Evolutionary conservation across 1,284 basidiomycete genomes (phyloP).

Genomic region (Leccinum olivaceoglutinosum): DNA sequence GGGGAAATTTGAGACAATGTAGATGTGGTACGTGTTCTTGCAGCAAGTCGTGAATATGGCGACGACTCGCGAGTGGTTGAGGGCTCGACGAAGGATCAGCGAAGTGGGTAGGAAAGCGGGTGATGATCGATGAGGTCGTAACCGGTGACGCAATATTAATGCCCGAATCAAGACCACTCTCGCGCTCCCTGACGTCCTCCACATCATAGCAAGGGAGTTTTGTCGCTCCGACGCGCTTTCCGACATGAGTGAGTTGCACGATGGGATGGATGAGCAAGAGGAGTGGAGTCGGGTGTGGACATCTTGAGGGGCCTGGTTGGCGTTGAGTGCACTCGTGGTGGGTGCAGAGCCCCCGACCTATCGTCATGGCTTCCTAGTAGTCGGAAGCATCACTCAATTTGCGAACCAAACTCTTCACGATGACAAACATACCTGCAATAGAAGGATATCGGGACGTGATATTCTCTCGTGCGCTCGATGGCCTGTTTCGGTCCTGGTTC

Average conservation of each 20-base stretch:
- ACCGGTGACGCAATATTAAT: constrained; percentile 11
- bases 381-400: constrained; percentile 6
- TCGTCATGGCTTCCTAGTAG: constrained; percentile 3
- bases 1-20: constrained; percentile 81
- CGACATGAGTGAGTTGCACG: constrained; percentile 39
- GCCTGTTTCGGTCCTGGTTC: constrained; percentile 12
- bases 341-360: constrained; percentile 15
- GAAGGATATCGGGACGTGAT: constrained; percentile 7
- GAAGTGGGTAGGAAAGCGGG: constrained; percentile 75
- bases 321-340: constrained; percentile 5
- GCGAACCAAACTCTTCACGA: background rate
- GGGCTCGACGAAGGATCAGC: constrained; percentile 47
- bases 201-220: constrained; percentile 28
- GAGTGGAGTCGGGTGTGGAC: constrained; percentile 19
- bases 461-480: constrained; percentile 9
- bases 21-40: constrained; percentile 86
- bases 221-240: constrained; percentile 39
- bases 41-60: constrained; percentile 78
- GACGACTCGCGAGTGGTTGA: constrained; percentile 47
- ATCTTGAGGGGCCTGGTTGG: constrained; percentile 14
- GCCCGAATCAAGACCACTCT: constrained; percentile 9
- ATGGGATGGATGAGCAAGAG: constrained; percentile 28
- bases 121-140: constrained; percentile 45
- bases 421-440: constrained; percentile 13
- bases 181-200: constrained; percentile 22